These are phyloP conservation scores for Phytopythium boreale DNA, from an alignment of 352 stramenopile species.

Conservation along the genomic window DNA sequence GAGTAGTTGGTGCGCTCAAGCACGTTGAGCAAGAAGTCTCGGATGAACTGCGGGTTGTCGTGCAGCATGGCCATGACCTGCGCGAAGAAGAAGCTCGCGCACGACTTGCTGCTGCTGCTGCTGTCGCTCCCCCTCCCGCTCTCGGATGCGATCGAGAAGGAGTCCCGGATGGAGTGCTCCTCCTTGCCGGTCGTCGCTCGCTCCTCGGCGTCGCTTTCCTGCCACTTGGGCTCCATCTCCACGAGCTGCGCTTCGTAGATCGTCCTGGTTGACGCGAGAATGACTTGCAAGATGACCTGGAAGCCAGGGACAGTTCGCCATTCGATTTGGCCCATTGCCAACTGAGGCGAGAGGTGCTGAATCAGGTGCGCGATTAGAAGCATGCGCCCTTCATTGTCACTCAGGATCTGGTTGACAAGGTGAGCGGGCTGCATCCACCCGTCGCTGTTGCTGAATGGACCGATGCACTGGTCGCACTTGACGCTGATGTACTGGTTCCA, in stretches of 20 bases:
- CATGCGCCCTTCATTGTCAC: slow-evolving; percentile 31
- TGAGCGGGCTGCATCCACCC: slow-evolving; percentile 29
- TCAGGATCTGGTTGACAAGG: slow-evolving; percentile 34
- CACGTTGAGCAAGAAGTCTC: slow-evolving; percentile 59
- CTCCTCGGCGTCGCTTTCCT: slow-evolving; percentile 29
- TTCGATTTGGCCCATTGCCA: slow-evolving; percentile 43
- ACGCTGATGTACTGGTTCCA: slow-evolving; percentile 48
- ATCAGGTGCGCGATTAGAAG: slow-evolving; percentile 57
- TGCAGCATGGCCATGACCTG: slow-evolving; percentile 56
- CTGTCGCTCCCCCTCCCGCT: slow-evolving; percentile 22
- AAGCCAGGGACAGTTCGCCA: slow-evolving; percentile 66
- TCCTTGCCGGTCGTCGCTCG: slow-evolving; percentile 29
- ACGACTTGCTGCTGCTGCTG: slow-evolving; percentile 13
- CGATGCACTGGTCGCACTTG: slow-evolving; percentile 47
- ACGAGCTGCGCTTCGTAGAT: slow-evolving; percentile 41
- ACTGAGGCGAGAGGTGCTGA: slow-evolving; percentile 40
- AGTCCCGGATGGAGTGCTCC: slow-evolving; percentile 27
- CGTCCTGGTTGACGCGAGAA: slow-evolving; percentile 35
- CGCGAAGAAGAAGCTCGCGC: slow-evolving; percentile 42
- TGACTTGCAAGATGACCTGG: slow-evolving; percentile 34
- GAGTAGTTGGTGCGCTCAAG: slow-evolving; percentile 66
- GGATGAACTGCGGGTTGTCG: slow-evolving; percentile 42
- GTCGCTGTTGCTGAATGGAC: slow-evolving; percentile 41
- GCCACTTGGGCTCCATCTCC: slow-evolving; percentile 33
- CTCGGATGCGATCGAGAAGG: slow-evolving; percentile 30